Base-by-base conservation (phyloP, 2,329 filamentous ascomycete genomes). In the Pseudogymnoascus sp. region DNA sequence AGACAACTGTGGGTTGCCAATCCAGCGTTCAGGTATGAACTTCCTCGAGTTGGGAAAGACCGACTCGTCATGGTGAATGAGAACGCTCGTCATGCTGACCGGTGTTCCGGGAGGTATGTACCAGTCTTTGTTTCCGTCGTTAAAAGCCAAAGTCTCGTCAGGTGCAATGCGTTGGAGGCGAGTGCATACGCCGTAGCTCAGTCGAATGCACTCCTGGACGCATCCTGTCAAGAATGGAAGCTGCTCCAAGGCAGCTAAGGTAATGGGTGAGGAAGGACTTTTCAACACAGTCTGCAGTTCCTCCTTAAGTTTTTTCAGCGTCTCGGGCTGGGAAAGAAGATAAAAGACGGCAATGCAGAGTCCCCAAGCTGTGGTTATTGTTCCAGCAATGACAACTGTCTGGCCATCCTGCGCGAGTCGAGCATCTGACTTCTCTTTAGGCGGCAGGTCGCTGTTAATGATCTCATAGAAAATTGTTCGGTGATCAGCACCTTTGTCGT, bases 21-120 rank as follows among this genome's bases (percentile, higher is more conserved):
- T 65, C 73, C 75, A 81, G 2, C 78, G 73, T 42, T 79, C 75
- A 0, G 78, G 78, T 3, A 66, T 56, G 63, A 78, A 81, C 0
- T 67, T 63, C 40, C 77, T 68, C 0, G 78, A 74, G 2, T 78
- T 69, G 0, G 77, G 70, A 63, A 74, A 77, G 16, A 76, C 65
- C 8, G 64, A 68, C 63, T 77, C 72, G 65, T 79, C 72, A 37
- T 77, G 73, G 63, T 81, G 78, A 10, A 73, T 70, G 7, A 78
- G 71, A 2, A 71, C 69, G 1, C 73, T 69, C 0, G 76, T 77
- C 70, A 78, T 76, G 31, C 75, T 71, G 1, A 80, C 73, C 2
- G 73, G 74, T 1, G 73, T 78, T 6, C 75, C 73, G 0, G 63
- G 36, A 23, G 66, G 67, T 59, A 71, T 68, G 2, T 53, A 18